Base-by-base conservation (phyloP, 768 basidiomycete genomes). In the Tulasnella sp. region DNA sequence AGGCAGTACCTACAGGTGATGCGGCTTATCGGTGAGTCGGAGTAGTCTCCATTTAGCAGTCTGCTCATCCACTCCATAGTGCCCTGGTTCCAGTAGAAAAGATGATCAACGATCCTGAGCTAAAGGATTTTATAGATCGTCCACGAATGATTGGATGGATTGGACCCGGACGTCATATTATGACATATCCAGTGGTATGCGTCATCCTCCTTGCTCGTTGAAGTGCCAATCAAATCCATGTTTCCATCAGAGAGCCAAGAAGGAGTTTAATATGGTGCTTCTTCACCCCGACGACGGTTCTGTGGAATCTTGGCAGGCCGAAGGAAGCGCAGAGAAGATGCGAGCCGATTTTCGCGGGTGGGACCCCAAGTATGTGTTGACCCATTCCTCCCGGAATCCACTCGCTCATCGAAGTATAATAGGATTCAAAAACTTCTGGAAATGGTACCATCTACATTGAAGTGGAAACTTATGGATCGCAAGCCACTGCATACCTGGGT, bases 61-160 rank as follows among this genome's bases (percentile, higher is more conserved):
- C 10, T 22, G 15, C 15, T 10, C 10, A 12, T 42, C 10, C 20
- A 22, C 15, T 10, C 9, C 10, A 22, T 20, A 10, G 79, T 44
- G 73, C 75, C 4, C 64, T 72, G 19, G 65, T 81, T 29, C 66
- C 72, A 2, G 67, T 75, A 0, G 64, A 58, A 31, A 40, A 65
- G 0, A 64, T 80, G 60, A 48, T 75, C 8, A 57, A 61, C 10
- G 76, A 82, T 54, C 74, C 74, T 0, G 74, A 75, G 4, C 66
- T 81, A 24, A 66, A 63, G 53, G 47, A 59, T 1, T 64, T 82
- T 10, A 68, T 79, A 0, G 75, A 81, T 9, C 61, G 57, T 0
- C 65, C 72, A 0, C 72, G 76, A 49, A 72, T 75, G 67, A 73
- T 72, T 0, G 68, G 66, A 0, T 81, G 79, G 79, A 66, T 59